Conservation (phyloP, 2,329 filamentous ascomycete species). For the Botrytis elliptica region DNA sequence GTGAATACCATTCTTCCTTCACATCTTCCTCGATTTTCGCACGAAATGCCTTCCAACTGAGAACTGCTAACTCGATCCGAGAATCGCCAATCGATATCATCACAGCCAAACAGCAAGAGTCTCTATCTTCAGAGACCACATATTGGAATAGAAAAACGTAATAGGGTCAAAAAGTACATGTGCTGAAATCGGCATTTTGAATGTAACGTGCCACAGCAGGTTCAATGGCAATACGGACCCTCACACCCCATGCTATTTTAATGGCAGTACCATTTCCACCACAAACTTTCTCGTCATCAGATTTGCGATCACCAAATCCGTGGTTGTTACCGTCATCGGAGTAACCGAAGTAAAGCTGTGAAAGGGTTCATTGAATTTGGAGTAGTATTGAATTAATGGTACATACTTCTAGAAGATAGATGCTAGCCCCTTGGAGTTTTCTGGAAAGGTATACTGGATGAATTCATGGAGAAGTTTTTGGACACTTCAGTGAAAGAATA, state of each 20-base stretch:
- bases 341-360: not conserved
- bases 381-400: not conserved
- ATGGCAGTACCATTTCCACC: not conserved
- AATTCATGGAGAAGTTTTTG: not conserved
- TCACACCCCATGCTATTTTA: not conserved
- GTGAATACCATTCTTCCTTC: not conserved
- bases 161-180: not conserved
- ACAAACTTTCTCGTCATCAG: not conserved
- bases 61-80: not conserved
- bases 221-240: not conserved
- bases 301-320: not conserved
- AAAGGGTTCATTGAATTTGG: not conserved
- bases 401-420: not conserved
- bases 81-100: not conserved
- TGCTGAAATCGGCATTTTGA: not conserved
- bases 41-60: not conserved
- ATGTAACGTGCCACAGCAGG: not conserved
- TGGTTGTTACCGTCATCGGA: not conserved
- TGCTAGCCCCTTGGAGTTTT: not conserved
- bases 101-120: not conserved
- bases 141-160: not conserved
- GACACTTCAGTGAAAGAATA: not conserved
- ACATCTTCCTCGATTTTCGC: not conserved
- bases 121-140: not conserved
- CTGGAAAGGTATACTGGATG: not conserved